Conservation (phyloP, 169 alveolate species). For the Haemoproteus tartakovskyi region DNA sequence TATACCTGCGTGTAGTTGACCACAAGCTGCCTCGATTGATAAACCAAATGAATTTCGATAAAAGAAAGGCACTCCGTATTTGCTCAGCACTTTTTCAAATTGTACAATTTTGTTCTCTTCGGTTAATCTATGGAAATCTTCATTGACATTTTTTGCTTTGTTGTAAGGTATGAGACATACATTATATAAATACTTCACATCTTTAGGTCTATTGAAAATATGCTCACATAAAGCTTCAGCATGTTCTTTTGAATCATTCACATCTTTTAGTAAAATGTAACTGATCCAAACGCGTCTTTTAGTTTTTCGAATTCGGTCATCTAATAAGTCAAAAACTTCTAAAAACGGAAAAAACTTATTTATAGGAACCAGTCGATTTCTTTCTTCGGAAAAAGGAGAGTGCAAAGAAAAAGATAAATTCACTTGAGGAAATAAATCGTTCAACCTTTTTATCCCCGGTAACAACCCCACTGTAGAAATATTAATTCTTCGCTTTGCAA, state of each 20-base stretch:
- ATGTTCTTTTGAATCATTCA: constrained; percentile 74
- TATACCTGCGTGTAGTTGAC: constrained; percentile 80
- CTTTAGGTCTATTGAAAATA: constrained; percentile 70
- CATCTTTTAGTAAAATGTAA: constrained; percentile 80
- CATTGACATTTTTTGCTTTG: constrained; percentile 55
- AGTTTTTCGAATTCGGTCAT: constrained; percentile 79
- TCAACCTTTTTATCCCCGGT: constrained; percentile 84
- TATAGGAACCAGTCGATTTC: constrained; percentile 76
- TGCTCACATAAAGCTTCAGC: constrained; percentile 75
- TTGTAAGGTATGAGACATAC: constrained; percentile 75
- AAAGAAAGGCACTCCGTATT: constrained; percentile 47
- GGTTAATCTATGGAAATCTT: constrained; percentile 26
- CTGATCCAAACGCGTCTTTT: constrained; percentile 86
- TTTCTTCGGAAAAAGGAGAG: constrained; percentile 79
- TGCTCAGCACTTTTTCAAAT: constrained; percentile 39
- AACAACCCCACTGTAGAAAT: constrained; percentile 84
- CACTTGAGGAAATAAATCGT: constrained; percentile 79
- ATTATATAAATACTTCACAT: constrained; percentile 72
- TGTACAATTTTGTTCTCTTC: constrained; percentile 46
- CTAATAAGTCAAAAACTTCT: constrained; percentile 80
- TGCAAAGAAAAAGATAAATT: constrained; percentile 84
- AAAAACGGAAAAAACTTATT: constrained; percentile 80
- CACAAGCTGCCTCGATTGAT: constrained; percentile 85
- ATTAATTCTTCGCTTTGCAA: constrained; percentile 79
- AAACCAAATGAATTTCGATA: constrained; percentile 81